Conservation (phyloP, 352 stramenopile genomes). For the Thalassiosira ordinaria region DNA sequence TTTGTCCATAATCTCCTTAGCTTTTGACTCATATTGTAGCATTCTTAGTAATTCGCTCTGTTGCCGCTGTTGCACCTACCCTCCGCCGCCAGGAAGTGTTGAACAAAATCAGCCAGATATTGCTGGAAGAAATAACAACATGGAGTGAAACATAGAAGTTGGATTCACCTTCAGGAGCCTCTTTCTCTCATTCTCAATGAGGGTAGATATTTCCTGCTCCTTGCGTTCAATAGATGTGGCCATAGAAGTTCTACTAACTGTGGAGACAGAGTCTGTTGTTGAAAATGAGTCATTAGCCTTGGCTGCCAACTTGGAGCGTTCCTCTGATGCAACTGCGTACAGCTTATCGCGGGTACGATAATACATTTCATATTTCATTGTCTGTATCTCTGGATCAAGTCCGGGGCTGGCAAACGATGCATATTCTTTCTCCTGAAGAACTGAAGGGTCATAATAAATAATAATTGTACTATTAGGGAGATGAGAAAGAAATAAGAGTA, state of each 20-base stretch:
- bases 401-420: slow-evolving; percentile 26
- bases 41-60: slow-evolving; percentile 51
- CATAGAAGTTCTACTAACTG: slow-evolving; percentile 25
- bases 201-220: slow-evolving; percentile 34
- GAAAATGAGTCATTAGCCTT: slow-evolving; percentile 29
- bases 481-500: too few species aligned
- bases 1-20: slow-evolving; percentile 50
- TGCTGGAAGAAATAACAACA: too few species aligned
- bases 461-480: too few species aligned
- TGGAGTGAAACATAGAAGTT: too few species aligned
- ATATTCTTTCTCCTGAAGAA: slow-evolving; percentile 35
- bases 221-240: slow-evolving; percentile 1
- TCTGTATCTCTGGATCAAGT: slow-evolving; percentile 45
- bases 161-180: slow-evolving; percentile 55
- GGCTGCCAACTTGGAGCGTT: slow-evolving; percentile 28
- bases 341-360: slow-evolving; percentile 12
- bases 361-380: slow-evolving; percentile 46
- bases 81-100: too few species aligned
- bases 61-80: slow-evolving; percentile 29
- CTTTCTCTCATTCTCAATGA: slow-evolving; percentile 45
- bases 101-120: too few species aligned
- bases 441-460: too few species aligned
- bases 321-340: slow-evolving; percentile 1
- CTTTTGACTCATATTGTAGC: slow-evolving; percentile 43
- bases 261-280: slow-evolving; percentile 15